Evolutionary conservation across 2,329 filamentous ascomycete genomes (phyloP).

Genomic region (Sclerotiophoma versabilis): DNA sequence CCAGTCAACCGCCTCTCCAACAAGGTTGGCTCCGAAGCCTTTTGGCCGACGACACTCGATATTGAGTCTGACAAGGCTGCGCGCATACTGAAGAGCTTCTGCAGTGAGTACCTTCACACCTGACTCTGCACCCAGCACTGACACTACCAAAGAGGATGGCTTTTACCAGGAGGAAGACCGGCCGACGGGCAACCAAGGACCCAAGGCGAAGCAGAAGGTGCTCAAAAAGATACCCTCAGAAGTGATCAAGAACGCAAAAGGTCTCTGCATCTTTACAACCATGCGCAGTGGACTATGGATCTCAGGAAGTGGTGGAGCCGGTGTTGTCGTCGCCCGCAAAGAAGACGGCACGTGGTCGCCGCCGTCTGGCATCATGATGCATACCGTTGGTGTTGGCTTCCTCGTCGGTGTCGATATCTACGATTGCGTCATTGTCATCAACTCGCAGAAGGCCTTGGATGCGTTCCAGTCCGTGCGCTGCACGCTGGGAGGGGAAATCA

Average conservation of each 20-base stretch:
- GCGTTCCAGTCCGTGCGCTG: constrained; percentile 81
- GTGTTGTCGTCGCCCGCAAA: constrained; percentile 82
- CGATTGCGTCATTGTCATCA: constrained; percentile 93
- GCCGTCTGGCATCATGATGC: constrained; percentile 87
- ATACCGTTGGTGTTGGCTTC: constrained; percentile 88
- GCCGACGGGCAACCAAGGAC: constrained; percentile 54
- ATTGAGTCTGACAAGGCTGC: constrained; percentile 92
- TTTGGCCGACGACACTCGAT: constrained; percentile 86
- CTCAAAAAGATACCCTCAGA: constrained; percentile 83
- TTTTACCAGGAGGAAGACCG: constrained; percentile 68
- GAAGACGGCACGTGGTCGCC: constrained; percentile 90
- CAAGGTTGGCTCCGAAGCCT: constrained; percentile 80
- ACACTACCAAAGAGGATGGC: constrained; percentile 63
- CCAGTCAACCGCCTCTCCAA: constrained; percentile 84
- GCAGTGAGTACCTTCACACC: constrained; percentile 66
- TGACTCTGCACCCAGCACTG: constrained; percentile 13
- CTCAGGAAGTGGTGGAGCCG: constrained; percentile 88
- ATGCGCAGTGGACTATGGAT: constrained; percentile 94
- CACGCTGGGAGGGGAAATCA: constrained; percentile 82
- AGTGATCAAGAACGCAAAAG: constrained; percentile 88
- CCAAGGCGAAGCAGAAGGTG: constrained; percentile 68
- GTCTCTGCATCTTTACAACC: constrained; percentile 91
- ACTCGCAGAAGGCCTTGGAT: constrained; percentile 82
- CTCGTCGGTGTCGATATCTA: constrained; percentile 93
- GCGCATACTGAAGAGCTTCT: constrained; percentile 87